Evolutionary conservation across 1,284 basidiomycete genomes (phyloP).

Genomic region (Boletellus deceptivus): DNA sequence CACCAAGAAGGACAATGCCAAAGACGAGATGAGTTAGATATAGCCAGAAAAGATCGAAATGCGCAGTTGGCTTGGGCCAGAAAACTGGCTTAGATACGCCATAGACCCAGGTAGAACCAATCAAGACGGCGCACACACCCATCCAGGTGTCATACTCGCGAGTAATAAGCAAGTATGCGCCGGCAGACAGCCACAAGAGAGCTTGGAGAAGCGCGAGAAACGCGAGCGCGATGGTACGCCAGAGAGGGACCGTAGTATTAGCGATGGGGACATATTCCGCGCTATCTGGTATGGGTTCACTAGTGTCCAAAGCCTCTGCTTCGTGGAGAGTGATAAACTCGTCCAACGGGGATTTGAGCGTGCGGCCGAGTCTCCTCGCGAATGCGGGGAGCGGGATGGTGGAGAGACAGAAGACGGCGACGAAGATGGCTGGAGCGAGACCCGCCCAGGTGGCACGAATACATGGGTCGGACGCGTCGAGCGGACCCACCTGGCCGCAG

Average conservation of each 20-base stretch:
- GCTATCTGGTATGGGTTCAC: background rate
- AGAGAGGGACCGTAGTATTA: conserved; percentile 40
- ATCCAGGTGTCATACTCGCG: conserved; percentile 23
- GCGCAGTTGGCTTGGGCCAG: conserved; percentile 40
- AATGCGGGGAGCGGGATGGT: conserved; percentile 32
- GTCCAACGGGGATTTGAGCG: conserved; percentile 31
- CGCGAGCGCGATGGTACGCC: conserved; percentile 55
- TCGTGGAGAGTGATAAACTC: conserved; percentile 46
- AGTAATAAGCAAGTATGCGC: conserved; percentile 37
- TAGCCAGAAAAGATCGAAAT: conserved; percentile 45
- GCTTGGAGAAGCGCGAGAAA: conserved; percentile 43
- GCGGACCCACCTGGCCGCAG: conserved; percentile 33
- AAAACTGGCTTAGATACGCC: conserved; percentile 41
- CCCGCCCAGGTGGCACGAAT: conserved; percentile 57
- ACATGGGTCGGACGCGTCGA: conserved; percentile 52
- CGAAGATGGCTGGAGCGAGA: conserved; percentile 48
- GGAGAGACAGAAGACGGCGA: conserved; percentile 44
- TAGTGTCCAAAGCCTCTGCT: conserved; percentile 42
- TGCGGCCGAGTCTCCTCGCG: conserved; percentile 13
- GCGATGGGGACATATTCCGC: background rate
- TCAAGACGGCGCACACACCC: conserved; percentile 32
- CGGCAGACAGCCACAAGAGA: conserved; percentile 43
- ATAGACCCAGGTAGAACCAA: conserved; percentile 49
- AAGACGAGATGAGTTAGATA: conserved; percentile 38
- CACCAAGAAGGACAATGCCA: conserved; percentile 38